phyloP scores from a whole-genome alignment of 352 stramenopile species.

The Globisporangium viniferum region DNA sequence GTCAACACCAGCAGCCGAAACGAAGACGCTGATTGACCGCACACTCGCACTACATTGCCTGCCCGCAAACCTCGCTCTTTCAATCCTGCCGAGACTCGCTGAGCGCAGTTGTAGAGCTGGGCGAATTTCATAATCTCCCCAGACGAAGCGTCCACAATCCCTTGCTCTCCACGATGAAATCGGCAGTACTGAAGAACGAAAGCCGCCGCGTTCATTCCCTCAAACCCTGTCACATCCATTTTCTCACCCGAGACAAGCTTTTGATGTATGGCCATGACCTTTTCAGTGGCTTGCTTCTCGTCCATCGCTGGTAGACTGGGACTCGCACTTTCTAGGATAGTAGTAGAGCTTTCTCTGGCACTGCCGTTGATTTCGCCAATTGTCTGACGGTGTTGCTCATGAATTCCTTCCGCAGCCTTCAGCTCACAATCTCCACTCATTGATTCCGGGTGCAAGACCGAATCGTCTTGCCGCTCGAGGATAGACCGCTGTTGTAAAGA shows the following conservation, averaged over 20 bases:
- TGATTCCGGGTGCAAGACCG: not conserved
- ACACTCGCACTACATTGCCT: constrained; percentile 1
- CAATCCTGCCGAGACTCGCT: constrained; percentile 2
- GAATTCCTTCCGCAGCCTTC: not conserved
- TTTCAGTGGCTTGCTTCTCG: not conserved
- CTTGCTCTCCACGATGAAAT: constrained; percentile 3
- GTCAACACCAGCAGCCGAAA: constrained; percentile 9
- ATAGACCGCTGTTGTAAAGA: not conserved
- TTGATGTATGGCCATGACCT: not conserved
- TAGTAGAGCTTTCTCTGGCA: not conserved
- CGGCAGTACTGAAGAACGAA: constrained; percentile 17
- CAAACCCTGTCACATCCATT: constrained; percentile 8
- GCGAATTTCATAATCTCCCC: constrained; percentile 2
- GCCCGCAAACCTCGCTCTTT: not conserved
- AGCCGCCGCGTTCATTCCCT: constrained; percentile 8
- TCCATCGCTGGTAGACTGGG: not conserved
- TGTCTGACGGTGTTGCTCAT: not conserved
- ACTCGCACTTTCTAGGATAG: not conserved
- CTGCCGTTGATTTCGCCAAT: not conserved
- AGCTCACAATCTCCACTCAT: not conserved
- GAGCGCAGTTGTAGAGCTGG: not conserved
- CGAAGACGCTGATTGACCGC: not conserved
- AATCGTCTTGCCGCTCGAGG: not conserved
- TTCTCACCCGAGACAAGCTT: constrained; percentile 4
- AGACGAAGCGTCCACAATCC: constrained; percentile 4